These are phyloP conservation scores for Saitozyma sp. DNA, from an alignment of 768 basidiomycete species.

Conservation along the genomic window DNA sequence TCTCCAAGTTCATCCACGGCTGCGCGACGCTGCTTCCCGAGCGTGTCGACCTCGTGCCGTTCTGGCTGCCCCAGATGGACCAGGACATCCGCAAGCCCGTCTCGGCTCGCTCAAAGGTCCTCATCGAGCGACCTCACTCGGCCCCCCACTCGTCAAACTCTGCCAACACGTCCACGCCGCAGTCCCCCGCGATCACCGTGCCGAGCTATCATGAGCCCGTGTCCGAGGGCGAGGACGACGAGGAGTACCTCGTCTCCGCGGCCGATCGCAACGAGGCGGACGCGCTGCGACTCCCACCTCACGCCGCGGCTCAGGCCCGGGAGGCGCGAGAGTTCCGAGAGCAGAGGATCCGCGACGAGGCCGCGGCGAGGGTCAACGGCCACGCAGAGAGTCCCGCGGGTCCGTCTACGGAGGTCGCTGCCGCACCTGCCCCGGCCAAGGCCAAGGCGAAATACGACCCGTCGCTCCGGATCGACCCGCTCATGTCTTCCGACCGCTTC, in stretches of 20 bases:
- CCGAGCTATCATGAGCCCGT: slow-evolving; percentile 75
- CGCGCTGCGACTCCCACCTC: slow-evolving; percentile 70
- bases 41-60: slow-evolving; percentile 92
- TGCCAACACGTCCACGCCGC: slow-evolving; percentile 50
- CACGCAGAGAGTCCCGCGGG: slow-evolving; percentile 4
- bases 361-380: slow-evolving; percentile 29
- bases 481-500: slow-evolving; percentile 75
- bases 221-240: slow-evolving; percentile 92
- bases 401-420: neutral
- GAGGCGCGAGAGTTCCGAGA: slow-evolving; percentile 86
- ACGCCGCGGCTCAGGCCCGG: slow-evolving; percentile 62
- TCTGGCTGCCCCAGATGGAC: slow-evolving; percentile 97
- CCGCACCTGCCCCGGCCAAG: slow-evolving; percentile 8
- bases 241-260: slow-evolving; percentile 57
- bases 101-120: slow-evolving; percentile 64
- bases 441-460: slow-evolving; percentile 26
- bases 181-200: slow-evolving; percentile 52
- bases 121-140: slow-evolving; percentile 64
- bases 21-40: slow-evolving; percentile 89
- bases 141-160: slow-evolving; percentile 46
- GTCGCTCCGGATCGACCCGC: slow-evolving; percentile 65
- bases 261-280: slow-evolving; percentile 74
- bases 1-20: slow-evolving; percentile 92
- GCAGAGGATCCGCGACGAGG: slow-evolving; percentile 64
- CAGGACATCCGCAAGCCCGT: slow-evolving; percentile 86